These are phyloP conservation scores for Metschnikowia aberdeeniae DNA, from an alignment of 805 yeast genomes.

Conservation along the genomic window DNA sequence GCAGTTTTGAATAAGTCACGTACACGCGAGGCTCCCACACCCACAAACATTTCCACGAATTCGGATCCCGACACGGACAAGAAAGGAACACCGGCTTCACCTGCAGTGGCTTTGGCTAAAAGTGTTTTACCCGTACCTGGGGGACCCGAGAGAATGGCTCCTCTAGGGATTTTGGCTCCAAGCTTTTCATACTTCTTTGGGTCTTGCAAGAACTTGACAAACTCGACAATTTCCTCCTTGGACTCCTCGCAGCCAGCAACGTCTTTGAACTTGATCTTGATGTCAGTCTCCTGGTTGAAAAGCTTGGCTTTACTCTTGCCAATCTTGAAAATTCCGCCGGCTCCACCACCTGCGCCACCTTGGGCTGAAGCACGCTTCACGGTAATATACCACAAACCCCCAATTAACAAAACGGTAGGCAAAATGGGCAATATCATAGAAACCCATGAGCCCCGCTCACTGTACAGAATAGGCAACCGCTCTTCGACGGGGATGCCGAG, in stretches of 20 bases:
- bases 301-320: slow-evolving; percentile 89
- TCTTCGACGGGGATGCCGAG: slow-evolving; percentile 63
- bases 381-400: slow-evolving; percentile 69
- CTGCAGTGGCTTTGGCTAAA: slow-evolving; percentile 97
- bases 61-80: slow-evolving; percentile 95
- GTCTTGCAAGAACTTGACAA: slow-evolving; percentile 86
- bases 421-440: slow-evolving; percentile 64
- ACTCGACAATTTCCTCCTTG: slow-evolving; percentile 96
- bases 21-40: slow-evolving; percentile 98
- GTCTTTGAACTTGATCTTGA: slow-evolving; percentile 83
- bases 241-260: slow-evolving; percentile 98
- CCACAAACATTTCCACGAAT: slow-evolving; percentile 97
- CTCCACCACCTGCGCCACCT: slow-evolving; percentile 55
- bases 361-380: slow-evolving; percentile 46
- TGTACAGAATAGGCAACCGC: slow-evolving; percentile 73
- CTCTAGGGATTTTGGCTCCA: slow-evolving; percentile 98
- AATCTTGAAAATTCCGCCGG: slow-evolving; percentile 76
- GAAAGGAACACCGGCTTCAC: slow-evolving; percentile 98
- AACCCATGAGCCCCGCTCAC: slow-evolving; percentile 62
- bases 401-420: slow-evolving; percentile 78
- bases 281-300: slow-evolving; percentile 88
- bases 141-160: slow-evolving; percentile 95
- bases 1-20: slow-evolving; percentile 93
- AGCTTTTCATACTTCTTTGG: slow-evolving; percentile 86
- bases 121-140: slow-evolving; percentile 99